Conservation (phyloP, 176 grass and related monocot species). For the Poa pratensis region DNA sequence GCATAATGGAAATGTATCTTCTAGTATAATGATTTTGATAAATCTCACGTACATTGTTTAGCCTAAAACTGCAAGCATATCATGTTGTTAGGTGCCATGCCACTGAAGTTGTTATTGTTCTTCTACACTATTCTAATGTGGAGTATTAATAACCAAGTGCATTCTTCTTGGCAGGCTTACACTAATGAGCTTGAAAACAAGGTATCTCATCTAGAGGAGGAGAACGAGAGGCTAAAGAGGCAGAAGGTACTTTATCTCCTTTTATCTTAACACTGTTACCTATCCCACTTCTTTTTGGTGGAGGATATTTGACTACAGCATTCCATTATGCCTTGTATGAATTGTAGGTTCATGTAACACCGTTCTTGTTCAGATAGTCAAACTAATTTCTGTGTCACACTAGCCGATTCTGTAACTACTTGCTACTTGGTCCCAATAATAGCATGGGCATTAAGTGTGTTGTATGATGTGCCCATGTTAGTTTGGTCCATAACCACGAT, state of each 20-base stretch:
- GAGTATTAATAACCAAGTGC: conserved; percentile 2
- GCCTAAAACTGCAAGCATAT: conserved; percentile 3
- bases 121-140: neutral
- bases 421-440: neutral
- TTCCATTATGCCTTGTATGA: conserved; percentile 1
- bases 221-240: conserved; percentile 84
- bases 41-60: conserved; percentile 16
- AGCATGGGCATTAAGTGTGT: neutral
- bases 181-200: conserved; percentile 98
- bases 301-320: conserved; percentile 19
- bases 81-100: conserved; percentile 3
- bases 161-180: conserved; percentile 71
- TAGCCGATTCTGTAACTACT: conserved; percentile 1
- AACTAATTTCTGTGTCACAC: neutral
- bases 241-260: conserved; percentile 69
- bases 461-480: conserved; percentile 12
- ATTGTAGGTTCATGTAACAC: neutral
- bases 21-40: neutral
- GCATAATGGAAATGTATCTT: conserved; percentile 9
- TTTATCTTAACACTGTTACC: conserved; percentile 11
- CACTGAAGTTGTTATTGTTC: neutral
- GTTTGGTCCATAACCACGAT: conserved; percentile 6
- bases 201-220: conserved; percentile 74
- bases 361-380: conserved; percentile 11
- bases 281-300: neutral